phyloP scores from a whole-genome alignment of 371 early-diverging fungal species.

The Sporodiniella umbellata region DNA sequence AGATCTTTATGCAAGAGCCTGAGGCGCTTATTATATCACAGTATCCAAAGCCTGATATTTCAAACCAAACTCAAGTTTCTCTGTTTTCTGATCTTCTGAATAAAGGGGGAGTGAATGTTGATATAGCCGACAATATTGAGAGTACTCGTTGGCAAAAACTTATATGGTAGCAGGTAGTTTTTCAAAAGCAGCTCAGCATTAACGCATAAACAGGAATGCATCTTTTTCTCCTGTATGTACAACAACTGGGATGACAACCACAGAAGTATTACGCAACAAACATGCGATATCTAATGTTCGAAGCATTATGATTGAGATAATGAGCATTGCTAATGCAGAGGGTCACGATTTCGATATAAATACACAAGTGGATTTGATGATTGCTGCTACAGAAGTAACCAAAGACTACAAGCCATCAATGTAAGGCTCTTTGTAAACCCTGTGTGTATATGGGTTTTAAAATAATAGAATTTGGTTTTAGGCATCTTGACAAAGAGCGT shows the following conservation, averaged over 20 bases:
- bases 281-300: constrained; percentile 44
- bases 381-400: constrained; percentile 44
- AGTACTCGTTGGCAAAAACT: constrained; percentile 78
- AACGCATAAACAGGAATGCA: constrained; percentile 53
- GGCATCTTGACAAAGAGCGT: constrained; percentile 61
- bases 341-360: constrained; percentile 47
- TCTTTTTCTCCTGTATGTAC: constrained; percentile 76
- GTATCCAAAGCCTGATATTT: constrained; percentile 21
- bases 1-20: constrained; percentile 45
- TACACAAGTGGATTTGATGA: constrained; percentile 41
- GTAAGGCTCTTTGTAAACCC: too few species aligned
- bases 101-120: constrained; percentile 50
- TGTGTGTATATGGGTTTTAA: not conserved
- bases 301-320: constrained; percentile 63
- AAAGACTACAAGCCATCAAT: constrained; percentile 64
- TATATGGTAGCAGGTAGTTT: constrained; percentile 53
- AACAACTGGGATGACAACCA: constrained; percentile 63
- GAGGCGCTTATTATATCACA: constrained; percentile 34
- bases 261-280: constrained; percentile 52
- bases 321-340: constrained; percentile 47
- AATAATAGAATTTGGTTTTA: not conserved
- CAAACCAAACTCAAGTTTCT: constrained; percentile 16
- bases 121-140: constrained; percentile 61
- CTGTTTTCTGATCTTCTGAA: constrained; percentile 37
- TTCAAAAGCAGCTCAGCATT: not conserved